Percentiles rank a stretch among this genome's conserved stretches.
Evolutionary conservation across 805 yeast genomes (phyloP).

Genomic region (Candida vartiovaarae): DNA sequence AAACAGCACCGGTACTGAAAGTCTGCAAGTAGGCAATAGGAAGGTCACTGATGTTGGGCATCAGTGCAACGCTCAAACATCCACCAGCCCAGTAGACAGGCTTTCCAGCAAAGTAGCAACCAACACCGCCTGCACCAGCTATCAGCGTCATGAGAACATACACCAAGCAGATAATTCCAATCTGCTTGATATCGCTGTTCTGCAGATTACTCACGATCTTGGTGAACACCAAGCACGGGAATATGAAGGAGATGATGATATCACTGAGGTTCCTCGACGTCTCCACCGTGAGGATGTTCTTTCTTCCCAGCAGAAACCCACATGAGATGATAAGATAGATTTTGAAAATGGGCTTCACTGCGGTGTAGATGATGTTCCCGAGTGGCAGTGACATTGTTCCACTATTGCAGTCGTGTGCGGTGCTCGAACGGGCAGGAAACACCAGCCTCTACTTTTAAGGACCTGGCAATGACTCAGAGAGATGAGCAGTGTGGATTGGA

Average conservation of each 20-base stretch:
- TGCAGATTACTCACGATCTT: slow-evolving; percentile 55
- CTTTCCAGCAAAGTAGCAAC: slow-evolving; percentile 7
- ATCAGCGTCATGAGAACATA: slow-evolving; percentile 44
- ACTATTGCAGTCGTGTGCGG: too few species aligned
- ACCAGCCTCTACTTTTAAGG: too few species aligned
- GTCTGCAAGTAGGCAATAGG: slow-evolving; percentile 76
- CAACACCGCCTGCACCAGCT: slow-evolving; percentile 40
- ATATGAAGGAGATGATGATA: slow-evolving; percentile 48
- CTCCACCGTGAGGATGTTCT: slow-evolving; percentile 53
- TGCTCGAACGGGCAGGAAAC: too few species aligned
- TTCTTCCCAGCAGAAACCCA: slow-evolving; percentile 56
- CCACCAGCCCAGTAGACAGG: slow-evolving; percentile 73
- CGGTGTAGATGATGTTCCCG: slow-evolving; percentile 37
- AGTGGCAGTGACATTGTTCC: slow-evolving; percentile 1
- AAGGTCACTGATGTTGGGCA: slow-evolving; percentile 70
- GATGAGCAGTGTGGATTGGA: too few species aligned
- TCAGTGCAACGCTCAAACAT: slow-evolving; percentile 57
- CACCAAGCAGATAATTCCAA: slow-evolving; percentile 55
- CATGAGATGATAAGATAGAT: slow-evolving; percentile 63
- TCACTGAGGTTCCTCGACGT: slow-evolving; percentile 60
- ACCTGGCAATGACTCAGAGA: too few species aligned
- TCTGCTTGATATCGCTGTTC: slow-evolving; percentile 57
- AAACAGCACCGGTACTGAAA: slow-evolving; percentile 38
- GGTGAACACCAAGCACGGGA: slow-evolving; percentile 62
- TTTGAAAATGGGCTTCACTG: slow-evolving; percentile 73